phyloP scores from a whole-genome alignment of 208 protist genomes.

The Wallacemonas collosoma region DNA sequence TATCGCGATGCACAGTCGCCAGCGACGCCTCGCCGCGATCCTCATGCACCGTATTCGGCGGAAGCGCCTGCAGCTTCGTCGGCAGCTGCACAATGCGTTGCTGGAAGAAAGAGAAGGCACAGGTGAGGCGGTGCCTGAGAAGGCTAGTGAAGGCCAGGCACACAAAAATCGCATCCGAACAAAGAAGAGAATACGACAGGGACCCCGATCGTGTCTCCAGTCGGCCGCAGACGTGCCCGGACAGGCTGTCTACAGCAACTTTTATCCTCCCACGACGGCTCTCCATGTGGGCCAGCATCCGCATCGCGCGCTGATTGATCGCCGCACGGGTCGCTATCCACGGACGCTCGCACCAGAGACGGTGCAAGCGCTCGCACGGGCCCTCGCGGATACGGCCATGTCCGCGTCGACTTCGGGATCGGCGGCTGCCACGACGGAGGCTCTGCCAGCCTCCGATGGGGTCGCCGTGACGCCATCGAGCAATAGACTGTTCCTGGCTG shows the following conservation, averaged over 20 bases:
- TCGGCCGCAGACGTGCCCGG: neutral
- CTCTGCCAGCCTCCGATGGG: too few species aligned
- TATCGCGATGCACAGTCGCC: constrained; percentile 25
- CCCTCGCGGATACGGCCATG: constrained; percentile 17
- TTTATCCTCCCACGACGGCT: constrained; percentile 41
- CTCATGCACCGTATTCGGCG: constrained; percentile 21
- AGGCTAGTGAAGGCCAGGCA: too few species aligned
- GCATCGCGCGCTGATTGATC: constrained; percentile 34
- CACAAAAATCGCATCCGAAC: too few species aligned
- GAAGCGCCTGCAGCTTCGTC: constrained; percentile 21
- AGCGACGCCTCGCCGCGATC: constrained; percentile 1
- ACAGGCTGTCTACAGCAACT: constrained; percentile 30
- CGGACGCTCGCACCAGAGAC: neutral
- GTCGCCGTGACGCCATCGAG: neutral
- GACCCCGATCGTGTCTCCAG: too few species aligned
- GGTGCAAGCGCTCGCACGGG: constrained; percentile 12
- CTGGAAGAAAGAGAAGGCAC: neutral
- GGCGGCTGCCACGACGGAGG: neutral
- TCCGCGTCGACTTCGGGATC: neutral
- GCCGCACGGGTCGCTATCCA: constrained; percentile 52
- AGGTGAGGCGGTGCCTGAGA: neutral
- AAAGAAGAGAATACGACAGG: too few species aligned
- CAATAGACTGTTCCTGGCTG: constrained; percentile 29
- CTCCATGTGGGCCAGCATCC: constrained; percentile 48
- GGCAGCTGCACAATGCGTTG: neutral